A percentile compares a stretch with the other conserved stretches of the same genome.
Conservation (phyloP, 345 rosid species). For the Moricandia moricandioides region DNA sequence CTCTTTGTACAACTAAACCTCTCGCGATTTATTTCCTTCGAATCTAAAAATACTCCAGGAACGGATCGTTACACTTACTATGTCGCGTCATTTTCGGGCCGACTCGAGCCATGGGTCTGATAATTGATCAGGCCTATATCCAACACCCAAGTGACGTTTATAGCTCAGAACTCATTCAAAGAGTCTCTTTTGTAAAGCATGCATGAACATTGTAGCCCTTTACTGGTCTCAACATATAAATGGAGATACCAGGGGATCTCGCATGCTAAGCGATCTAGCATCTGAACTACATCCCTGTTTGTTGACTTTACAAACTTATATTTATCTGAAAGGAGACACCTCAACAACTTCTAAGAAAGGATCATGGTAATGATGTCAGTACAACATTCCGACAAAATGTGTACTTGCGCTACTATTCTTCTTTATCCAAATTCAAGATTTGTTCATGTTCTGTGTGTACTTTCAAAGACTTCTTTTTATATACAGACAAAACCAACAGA, state of each 20-base stretch:
- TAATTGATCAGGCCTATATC: no score
- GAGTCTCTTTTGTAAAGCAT: neutral
- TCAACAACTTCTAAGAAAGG: neutral
- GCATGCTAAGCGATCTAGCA: conserved; percentile 93
- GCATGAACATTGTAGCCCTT: neutral
- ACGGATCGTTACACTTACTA: no score
- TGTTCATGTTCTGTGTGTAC: conserved; percentile 3
- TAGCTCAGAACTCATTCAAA: no score
- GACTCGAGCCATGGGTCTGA: no score
- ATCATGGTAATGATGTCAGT: neutral
- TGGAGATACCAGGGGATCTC: conserved; percentile 91
- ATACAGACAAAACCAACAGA: conserved; percentile 10
- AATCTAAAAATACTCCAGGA: no score
- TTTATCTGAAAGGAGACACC: neutral
- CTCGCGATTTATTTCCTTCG: no score
- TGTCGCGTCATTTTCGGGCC: no score
- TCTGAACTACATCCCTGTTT: conserved; percentile 77
- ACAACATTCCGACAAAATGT: neutral
- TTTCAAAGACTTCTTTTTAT: conserved; percentile 17
- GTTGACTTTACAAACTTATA: neutral
- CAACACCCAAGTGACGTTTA: conserved; percentile 32
- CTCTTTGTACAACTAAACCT: no score
- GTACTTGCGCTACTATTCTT: neutral
- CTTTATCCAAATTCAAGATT: neutral
- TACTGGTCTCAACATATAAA: neutral